Base-by-base conservation (phyloP, 371 early-diverging fungal species). In the Rhizopus sp. region DNA sequence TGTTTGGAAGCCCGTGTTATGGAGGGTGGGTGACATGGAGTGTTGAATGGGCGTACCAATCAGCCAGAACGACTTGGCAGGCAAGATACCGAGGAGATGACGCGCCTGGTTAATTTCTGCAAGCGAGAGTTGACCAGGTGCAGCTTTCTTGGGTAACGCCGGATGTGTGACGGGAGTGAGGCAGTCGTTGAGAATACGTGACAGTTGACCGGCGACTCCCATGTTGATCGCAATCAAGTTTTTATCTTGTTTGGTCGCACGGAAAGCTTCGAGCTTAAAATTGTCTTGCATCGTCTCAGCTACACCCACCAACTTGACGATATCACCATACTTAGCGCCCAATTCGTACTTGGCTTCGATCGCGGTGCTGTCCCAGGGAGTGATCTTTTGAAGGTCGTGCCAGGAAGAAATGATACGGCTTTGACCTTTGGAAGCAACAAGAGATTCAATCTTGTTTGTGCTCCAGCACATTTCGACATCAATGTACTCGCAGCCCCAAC, bases 151-250 rank as follows among this genome's bases (percentile, higher is more conserved):
- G 3, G 93, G 86, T 37, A 97, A 68, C 16, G 77, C 65, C 32
- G 88, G 80, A 66, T 98, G 98, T 0, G 96, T 97, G 16, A 96
- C 93, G 2, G 98, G 98, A 2, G 98, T 96, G 53, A 96, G 62
- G 59, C 83, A 87, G 10, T 82, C 80, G 72, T 96, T 95, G 45
- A 93, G 69, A 1, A 92, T 89, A 44, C 97, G 90, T 4, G 95
- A 92, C 44, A 93, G 70, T 72, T 93, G 95, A 8, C 97, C 98
- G 6, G 73, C 58, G 13, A 83, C 75, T 2, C 96, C 94, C 98
- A 98, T 98, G 73, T 96, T 94, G 57, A 97, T 80, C 1, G 95
- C 92, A 65, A 98, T 97, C 55, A 96, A 55, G 35, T 92, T 91
- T 59, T 86, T 81, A 34, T 70, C 72, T 0, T 52, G 57, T 45